Evolutionary conservation across 139 green algal species (phyloP), one percentile per base, ranked within the genome.

Genomic region (Chlamydomonas sp.): DNA sequence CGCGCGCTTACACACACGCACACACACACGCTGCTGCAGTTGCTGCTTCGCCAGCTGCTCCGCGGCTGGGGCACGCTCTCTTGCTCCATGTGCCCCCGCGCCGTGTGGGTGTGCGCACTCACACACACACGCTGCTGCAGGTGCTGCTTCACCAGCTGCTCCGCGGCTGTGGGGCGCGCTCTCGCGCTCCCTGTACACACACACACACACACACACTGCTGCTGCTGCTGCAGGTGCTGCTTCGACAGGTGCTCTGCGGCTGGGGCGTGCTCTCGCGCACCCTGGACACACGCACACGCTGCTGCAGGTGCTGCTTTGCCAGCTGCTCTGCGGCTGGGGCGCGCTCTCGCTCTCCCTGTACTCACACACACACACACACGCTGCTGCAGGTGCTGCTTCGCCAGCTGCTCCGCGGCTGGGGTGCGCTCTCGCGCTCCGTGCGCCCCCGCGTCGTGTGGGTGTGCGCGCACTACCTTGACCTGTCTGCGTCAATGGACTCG

Each of bases 381-480:
- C 54, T 36, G 54, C 54, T 64, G 22, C 54, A 64, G 34, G 54
- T 64, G 22, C 8, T 64, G 54, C 26, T 64, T 22, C 54, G 54
- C 8, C 82, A 88, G 75, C 37, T 83, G 61, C 76, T 90, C 13
- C 26, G 61, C 24, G 75, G 77, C 54, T 90, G 85, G 75, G 30
- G 71, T 10, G 57, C 8, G 5, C 62, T 90, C 22, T 77, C 64
- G 58, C 67, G 71, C 16, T 71, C 79, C 5, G 70, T 80, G 39
- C 74, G 82, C 29, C 80, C 80, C 13, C 73, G 85, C 31, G 82
- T 80, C 26, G 63, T 85, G 36, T 90, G 85, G 85, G 79, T 88
- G 30, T 70, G 76, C 2, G 71, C 68, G 2, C 80, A 85, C 50
- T 79, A 81, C 65, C 38, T 87, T 48, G 5, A 59, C 24, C 66